Evolutionary conservation across 768 basidiomycete species (phyloP), one percentile per base, ranked within the genome.

Genomic region (Leccinum variicolor): DNA sequence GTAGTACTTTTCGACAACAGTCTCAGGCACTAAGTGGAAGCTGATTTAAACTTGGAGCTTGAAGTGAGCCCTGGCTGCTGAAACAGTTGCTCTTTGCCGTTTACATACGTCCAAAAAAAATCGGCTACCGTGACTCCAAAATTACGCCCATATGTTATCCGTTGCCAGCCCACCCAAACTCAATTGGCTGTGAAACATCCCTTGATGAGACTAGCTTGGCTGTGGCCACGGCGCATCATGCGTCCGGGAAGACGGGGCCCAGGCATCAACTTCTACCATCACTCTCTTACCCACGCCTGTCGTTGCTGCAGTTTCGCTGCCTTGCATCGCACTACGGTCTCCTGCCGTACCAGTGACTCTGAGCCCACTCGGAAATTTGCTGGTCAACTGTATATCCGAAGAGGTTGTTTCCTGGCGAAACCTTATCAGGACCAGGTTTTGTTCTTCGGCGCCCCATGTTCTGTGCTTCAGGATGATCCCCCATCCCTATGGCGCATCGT

Each of bases 401-500:
- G 45, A 43, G 36, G 48, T 21, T 41, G 46, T 28, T 55, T 33
- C 53, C 59, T 39, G 25, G 31, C 48, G 33, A 29, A 49, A 49
- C 50, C 41, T 45, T 36, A 19, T 41, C 5, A 41, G 19, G 54
- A 53, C 51, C 29, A 6, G 9, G 17, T 41, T 23, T 14, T 39
- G 56, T 56, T 50, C 57, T 52, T 54, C 31, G 48, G 45, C 29
- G 29, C n/a, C 59, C 58, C 26, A 68, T 69, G 67, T 26, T 53
- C 62, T 61, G 39, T 56, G 45, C 58, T 50, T 56, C 60, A 69
- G 43, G 59, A 73, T 71, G 63, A 71, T 69, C 45, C 52, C 63
- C 54, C 69, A 71, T 59, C 69, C 69, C 15, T 71, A 71, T 34
- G 67, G 58, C 36, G 63, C 68, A 48, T 58, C 71, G 25, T 64